Base-by-base conservation (phyloP, 805 yeast genomes). In the Barnettozyma vustinii region DNA sequence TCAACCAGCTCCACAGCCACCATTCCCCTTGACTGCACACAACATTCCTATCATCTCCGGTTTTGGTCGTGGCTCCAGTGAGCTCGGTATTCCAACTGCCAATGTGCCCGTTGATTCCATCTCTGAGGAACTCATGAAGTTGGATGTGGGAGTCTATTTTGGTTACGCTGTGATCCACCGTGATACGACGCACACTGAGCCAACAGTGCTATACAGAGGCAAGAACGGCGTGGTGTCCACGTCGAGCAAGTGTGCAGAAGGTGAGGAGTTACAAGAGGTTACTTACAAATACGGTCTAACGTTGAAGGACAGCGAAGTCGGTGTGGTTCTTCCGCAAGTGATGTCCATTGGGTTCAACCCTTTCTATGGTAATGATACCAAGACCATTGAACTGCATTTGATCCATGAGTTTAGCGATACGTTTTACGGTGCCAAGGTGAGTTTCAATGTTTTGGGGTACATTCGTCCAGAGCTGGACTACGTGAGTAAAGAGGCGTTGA, bases 331-430 rank as follows among this genome's bases (percentile, higher is more conserved):
- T 23, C 97, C 97, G 0, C 89, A 90, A 83, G 99, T 94, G 9
- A 84, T 92, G 87, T 87, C 96, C 9, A 75, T 94, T 18, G 99
- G 99, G 1, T 88, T 90, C 87, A 94, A 94, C 62, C 98, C 99
- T 36, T 92, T 84, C 63, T 94, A 81, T 69, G 77, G 82, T 23
- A 91, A 94, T 66, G 73, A 79, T 44, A 77, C 77, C 57, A 88
- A 87, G 67, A 83, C 96, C 0, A 95, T 94, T 4, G 96, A 94
- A 59, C 72, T 94, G 20, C 97, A 94, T 65, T 76, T 94, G 5
- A 73, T 94, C 47, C 95, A 89, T 67, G 68, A 82, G 40, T 94
- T 90, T 59, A 54, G 61, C 0, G 59, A 70, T 10, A 73, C 77
- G 53, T 94, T 94, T 63, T 94, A 94, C 60, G 99, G 99, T 5